Evolutionary conservation across 2,329 filamentous ascomycete genomes (phyloP).

Genomic region (Apiospora arundinis): DNA sequence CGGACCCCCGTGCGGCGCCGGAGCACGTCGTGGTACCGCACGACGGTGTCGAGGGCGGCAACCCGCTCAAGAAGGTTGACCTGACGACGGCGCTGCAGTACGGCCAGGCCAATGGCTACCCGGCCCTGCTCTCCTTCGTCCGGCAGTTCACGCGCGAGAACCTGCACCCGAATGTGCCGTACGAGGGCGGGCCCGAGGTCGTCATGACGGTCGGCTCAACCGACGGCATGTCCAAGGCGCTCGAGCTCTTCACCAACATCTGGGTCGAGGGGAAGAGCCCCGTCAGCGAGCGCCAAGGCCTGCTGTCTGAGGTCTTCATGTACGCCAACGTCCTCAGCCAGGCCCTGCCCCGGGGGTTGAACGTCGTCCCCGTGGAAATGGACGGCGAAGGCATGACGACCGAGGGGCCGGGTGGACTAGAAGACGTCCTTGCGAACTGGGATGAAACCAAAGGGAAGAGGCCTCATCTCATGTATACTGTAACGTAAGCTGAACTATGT

Average conservation of each 20-base stretch:
- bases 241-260: constrained; percentile 77
- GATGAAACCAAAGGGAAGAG: constrained; percentile 74
- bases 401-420: constrained; percentile 73
- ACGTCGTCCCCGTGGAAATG: constrained; percentile 75
- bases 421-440: constrained; percentile 84
- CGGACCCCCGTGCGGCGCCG: constrained; percentile 40
- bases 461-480: constrained; percentile 87
- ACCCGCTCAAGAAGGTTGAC: constrained; percentile 76
- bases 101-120: constrained; percentile 81
- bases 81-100: constrained; percentile 85
- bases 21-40: constrained; percentile 71
- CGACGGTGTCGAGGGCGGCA: constrained; percentile 50
- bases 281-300: constrained; percentile 71
- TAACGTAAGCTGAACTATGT: constrained; percentile 69
- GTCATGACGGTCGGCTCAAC: constrained; percentile 83
- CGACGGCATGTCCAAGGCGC: constrained; percentile 80
- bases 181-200: constrained; percentile 76
- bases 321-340: constrained; percentile 80
- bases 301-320: constrained; percentile 81
- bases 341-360: constrained; percentile 70
- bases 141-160: constrained; percentile 78
- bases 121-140: constrained; percentile 77
- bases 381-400: constrained; percentile 83
- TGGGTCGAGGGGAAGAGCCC: constrained; percentile 76
- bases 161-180: constrained; percentile 83